These are phyloP conservation scores for Diddensiella santjacobensis DNA, from an alignment of 805 yeast genomes.

Conservation along the genomic window DNA sequence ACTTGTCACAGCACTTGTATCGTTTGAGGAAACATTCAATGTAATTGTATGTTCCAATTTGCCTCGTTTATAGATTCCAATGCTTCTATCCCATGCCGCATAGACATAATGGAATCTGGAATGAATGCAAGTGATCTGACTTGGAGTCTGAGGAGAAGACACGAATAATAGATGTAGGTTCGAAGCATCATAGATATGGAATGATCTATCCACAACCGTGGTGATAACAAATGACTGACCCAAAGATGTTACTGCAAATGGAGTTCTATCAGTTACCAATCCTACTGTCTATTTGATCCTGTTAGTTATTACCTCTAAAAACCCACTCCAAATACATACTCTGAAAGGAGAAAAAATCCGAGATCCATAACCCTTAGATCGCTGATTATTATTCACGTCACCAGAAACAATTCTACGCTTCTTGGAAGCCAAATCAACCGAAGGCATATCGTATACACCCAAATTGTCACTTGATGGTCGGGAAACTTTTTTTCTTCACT, in stretches of 20 bases:
- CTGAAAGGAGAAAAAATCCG: constrained; percentile 82
- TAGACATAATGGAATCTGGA: constrained; percentile 83
- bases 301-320: constrained; percentile 12
- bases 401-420: background rate
- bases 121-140: constrained; percentile 63
- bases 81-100: constrained; percentile 65
- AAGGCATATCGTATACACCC: constrained; percentile 1
- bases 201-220: constrained; percentile 83
- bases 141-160: constrained; percentile 70
- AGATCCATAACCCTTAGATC: constrained; percentile 35
- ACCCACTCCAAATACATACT: constrained; percentile 38
- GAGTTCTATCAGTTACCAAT: constrained; percentile 78
- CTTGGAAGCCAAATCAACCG: background rate
- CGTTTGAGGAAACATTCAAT: constrained; percentile 32
- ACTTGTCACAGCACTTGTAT: constrained; percentile 41
- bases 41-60: constrained; percentile 45
- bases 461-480: too few relatives aligned
- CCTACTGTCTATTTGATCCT: constrained; percentile 49
- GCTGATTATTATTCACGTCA: background rate
- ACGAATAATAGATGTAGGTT: constrained; percentile 82
- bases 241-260: constrained; percentile 83
- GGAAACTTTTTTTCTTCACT: too few relatives aligned
- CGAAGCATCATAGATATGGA: constrained; percentile 88
- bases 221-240: constrained; percentile 86
- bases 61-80: constrained; percentile 85